phyloP scores from a whole-genome alignment of 2,329 filamentous ascomycete species.

The Nemania bipapillata region DNA sequence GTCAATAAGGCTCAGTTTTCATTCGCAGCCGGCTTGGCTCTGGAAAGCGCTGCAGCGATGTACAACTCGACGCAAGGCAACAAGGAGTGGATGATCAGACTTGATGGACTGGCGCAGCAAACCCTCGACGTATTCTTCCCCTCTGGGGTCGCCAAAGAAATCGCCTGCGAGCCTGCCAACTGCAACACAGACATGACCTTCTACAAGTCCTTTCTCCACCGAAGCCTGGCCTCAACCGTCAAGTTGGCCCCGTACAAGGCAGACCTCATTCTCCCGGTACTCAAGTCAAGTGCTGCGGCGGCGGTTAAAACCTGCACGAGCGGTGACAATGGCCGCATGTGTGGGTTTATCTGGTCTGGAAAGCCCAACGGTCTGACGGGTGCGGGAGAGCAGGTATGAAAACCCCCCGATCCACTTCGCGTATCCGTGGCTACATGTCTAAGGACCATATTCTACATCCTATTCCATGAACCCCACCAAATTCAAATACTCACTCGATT shows the following conservation, averaged over 20 bases:
- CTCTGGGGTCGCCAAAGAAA: constrained; percentile 62
- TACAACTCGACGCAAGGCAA: constrained; percentile 55
- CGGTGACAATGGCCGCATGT: constrained; percentile 49
- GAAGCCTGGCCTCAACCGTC: constrained; percentile 57
- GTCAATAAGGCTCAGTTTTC: constrained; percentile 62
- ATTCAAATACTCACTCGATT: neutral
- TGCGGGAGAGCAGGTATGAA: constrained; percentile 64
- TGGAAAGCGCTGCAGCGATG: constrained; percentile 56
- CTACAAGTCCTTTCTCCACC: constrained; percentile 67
- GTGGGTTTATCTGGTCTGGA: constrained; percentile 43
- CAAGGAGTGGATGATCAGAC: constrained; percentile 60
- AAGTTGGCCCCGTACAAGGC: constrained; percentile 54
- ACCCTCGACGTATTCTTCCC: constrained; percentile 62
- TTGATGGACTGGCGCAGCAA: constrained; percentile 59
- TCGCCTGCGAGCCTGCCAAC: constrained; percentile 60
- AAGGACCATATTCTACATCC: no score
- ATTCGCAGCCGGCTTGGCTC: constrained; percentile 60
- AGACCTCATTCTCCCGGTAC: constrained; percentile 50
- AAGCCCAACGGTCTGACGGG: constrained; percentile 57
- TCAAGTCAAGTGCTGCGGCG: constrained; percentile 54
- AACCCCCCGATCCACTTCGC: constrained; percentile 53
- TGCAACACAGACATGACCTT: constrained; percentile 66
- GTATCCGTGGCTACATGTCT: no score
- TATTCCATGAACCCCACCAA: neutral
- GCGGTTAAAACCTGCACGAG: constrained; percentile 54